Evolutionary conservation across 331 rosid species (phyloP).

Genomic region (Erythrophleum ivorense): DNA sequence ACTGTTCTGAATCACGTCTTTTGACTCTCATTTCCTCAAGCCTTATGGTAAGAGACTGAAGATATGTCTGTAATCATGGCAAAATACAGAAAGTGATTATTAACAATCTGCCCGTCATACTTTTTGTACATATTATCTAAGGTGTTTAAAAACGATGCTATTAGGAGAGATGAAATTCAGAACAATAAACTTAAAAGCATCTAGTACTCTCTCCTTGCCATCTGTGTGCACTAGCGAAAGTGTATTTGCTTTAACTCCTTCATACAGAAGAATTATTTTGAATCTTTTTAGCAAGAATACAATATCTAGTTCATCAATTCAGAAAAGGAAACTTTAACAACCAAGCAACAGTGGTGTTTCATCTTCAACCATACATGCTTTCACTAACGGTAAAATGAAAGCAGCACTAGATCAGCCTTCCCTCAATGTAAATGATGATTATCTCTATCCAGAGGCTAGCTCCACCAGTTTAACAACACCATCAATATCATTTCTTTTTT

Average conservation of each 20-base stretch:
- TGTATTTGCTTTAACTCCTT: conserved; percentile 20
- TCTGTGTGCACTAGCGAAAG: not conserved
- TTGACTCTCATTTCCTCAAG: conserved; percentile 99
- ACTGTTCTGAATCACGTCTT: conserved; percentile 98
- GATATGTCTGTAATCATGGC: conserved; percentile 84
- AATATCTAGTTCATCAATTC: not conserved
- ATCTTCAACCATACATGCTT: conserved; percentile 10
- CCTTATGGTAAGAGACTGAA: conserved; percentile 94
- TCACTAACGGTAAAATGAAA: not conserved
- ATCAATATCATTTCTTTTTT: not conserved
- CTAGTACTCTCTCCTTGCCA: conserved; percentile 4
- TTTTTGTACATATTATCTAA: conserved; percentile 10
- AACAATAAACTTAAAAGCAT: conserved; percentile 16
- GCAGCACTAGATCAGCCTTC: conserved; percentile 3
- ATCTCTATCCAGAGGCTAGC: conserved; percentile 20
- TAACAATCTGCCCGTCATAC: conserved; percentile 31
- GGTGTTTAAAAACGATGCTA: conserved; percentile 20
- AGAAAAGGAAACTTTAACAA: conserved; percentile 16
- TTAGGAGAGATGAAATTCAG: conserved; percentile 29
- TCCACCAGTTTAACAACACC: not conserved
- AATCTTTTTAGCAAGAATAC: not conserved
- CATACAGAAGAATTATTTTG: not conserved
- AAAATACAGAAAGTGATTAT: conserved; percentile 36
- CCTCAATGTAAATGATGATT: not conserved
- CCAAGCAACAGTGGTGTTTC: not conserved